Percentiles rank a stretch among this genome's conserved stretches.
Evolutionary conservation across 2,329 filamentous ascomycete species (phyloP).

Genomic region (Endoconidiophora laricicola): DNA sequence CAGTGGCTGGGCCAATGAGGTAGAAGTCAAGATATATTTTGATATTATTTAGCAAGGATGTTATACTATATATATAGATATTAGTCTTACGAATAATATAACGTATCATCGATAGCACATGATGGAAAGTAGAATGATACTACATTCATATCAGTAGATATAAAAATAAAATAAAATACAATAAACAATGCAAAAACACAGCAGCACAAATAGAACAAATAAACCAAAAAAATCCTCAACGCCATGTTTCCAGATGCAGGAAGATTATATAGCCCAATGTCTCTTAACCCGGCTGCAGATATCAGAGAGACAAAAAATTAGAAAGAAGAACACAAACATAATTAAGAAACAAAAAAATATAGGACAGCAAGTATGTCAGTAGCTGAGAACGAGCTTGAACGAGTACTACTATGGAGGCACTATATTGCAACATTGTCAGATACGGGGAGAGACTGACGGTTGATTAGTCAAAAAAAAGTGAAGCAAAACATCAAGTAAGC

Average conservation of each 20-base stretch:
- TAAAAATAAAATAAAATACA: too few relatives aligned
- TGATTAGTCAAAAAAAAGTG: not conserved
- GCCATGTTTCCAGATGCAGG: too few relatives aligned
- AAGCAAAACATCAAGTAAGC: not conserved
- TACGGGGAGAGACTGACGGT: not conserved
- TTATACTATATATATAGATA: not conserved
- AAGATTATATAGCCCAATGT: too few relatives aligned
- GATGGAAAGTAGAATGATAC: not conserved
- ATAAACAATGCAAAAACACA: too few relatives aligned
- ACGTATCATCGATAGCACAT: not conserved
- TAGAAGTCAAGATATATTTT: conserved; percentile 48
- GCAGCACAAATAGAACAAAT: not conserved
- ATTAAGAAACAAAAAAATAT: not conserved
- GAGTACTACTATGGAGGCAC: conserved; percentile 11
- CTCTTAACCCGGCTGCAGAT: too few relatives aligned
- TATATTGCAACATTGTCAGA: not conserved
- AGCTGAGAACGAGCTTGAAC: too few relatives aligned
- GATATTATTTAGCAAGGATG: conserved; percentile 18
- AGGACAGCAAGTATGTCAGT: too few relatives aligned
- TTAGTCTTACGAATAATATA: not conserved
- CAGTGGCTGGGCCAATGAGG: conserved; percentile 66
- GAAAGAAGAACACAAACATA: not conserved
- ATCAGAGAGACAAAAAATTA: too few relatives aligned
- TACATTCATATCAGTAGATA: not conserved
- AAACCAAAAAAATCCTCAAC: not conserved